Conservation (phyloP, 2,329 filamentous ascomycete genomes). For the Fonsecaea pedrosoi region DNA sequence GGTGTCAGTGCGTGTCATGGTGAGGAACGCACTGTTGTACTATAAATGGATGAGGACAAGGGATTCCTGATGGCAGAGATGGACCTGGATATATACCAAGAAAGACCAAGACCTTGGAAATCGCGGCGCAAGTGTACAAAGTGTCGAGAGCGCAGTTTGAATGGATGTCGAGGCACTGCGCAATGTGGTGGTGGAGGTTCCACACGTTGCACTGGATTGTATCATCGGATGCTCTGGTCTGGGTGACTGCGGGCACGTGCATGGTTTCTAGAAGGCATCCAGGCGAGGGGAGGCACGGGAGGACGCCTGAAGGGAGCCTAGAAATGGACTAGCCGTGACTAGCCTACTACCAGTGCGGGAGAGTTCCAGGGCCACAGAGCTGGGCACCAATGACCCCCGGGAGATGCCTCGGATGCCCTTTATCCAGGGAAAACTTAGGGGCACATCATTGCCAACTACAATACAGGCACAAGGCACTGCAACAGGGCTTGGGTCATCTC, state of each 20-base stretch:
- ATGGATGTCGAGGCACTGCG: background rate
- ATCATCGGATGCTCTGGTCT: background rate
- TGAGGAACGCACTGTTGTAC: conserved; percentile 2
- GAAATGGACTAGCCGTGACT: background rate
- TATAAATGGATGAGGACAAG: background rate
- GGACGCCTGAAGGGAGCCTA: background rate
- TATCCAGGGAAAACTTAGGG: background rate
- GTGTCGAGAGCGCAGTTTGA: background rate
- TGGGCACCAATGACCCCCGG: background rate
- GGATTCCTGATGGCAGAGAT: background rate
- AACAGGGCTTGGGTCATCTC: background rate
- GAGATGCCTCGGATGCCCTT: background rate
- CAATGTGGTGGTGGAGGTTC: background rate
- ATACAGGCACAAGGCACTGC: background rate
- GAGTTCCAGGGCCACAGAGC: background rate
- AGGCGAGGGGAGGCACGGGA: background rate
- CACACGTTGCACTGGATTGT: background rate
- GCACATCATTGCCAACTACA: background rate
- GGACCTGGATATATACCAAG: conserved; percentile 10
- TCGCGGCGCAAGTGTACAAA: background rate
- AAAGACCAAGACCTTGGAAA: background rate
- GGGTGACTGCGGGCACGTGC: background rate
- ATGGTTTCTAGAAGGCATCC: background rate
- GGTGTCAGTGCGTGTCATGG: conserved; percentile 17
- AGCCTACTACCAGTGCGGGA: background rate